These are phyloP conservation scores for Rhizopogon sp. DNA, from an alignment of 768 basidiomycete species.

Conservation along the genomic window DNA sequence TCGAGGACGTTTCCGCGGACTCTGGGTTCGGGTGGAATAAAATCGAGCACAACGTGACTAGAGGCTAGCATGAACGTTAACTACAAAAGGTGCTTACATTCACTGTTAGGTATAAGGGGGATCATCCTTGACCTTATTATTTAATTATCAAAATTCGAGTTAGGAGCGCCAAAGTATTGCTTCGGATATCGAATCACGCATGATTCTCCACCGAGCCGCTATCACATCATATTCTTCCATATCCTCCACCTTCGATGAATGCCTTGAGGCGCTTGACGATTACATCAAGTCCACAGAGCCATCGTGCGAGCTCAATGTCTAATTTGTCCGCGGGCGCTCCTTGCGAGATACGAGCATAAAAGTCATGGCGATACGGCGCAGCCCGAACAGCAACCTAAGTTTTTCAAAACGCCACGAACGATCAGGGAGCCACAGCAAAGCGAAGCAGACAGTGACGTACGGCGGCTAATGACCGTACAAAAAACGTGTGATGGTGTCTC, in stretches of 20 bases:
- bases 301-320: slow-evolving; percentile 49
- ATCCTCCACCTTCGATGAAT: slow-evolving; percentile 55
- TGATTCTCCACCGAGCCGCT: slow-evolving; percentile 15
- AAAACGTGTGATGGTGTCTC: slow-evolving; percentile 58
- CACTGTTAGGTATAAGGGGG: background rate
- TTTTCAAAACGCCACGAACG: background rate
- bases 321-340: slow-evolving; percentile 60
- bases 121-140: background rate
- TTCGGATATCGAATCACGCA: background rate
- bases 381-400: slow-evolving; percentile 57
- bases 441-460: slow-evolving; percentile 17
- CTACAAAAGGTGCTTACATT: background rate
- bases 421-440: background rate
- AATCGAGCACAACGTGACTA: background rate
- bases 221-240: slow-evolving; percentile 44
- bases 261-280: slow-evolving; percentile 45
- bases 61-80: background rate
- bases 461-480: slow-evolving; percentile 49
- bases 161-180: background rate
- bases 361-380: slow-evolving; percentile 56
- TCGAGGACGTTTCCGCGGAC: background rate
- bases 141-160: background rate
- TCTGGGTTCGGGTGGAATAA: background rate
- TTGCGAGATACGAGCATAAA: slow-evolving; percentile 57
- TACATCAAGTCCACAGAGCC: slow-evolving; percentile 58